These are phyloP conservation scores for Saturnispora serradocipensis DNA, from an alignment of 805 yeast species.

Conservation along the genomic window DNA sequence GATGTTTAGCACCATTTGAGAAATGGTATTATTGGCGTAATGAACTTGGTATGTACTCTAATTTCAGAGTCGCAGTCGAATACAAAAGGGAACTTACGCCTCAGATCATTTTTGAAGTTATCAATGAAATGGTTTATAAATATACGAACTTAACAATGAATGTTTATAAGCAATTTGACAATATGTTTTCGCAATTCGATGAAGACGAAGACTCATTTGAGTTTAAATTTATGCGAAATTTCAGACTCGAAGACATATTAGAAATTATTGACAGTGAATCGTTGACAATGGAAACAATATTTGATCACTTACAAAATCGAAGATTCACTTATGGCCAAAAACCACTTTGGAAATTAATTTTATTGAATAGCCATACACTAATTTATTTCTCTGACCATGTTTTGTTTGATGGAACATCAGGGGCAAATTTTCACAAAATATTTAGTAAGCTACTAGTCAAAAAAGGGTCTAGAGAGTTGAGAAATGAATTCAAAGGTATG, in stretches of 20 bases:
- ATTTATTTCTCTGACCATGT: conserved; percentile 25
- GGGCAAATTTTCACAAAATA: conserved; percentile 25
- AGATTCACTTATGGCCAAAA: conserved; percentile 8
- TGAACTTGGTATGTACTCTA: conserved; percentile 11
- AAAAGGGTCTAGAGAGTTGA: neutral
- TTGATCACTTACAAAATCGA: conserved; percentile 7
- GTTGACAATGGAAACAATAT: neutral
- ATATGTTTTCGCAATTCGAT: neutral
- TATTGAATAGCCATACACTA: conserved; percentile 11
- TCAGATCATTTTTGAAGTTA: conserved; percentile 6
- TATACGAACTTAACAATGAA: conserved; percentile 16
- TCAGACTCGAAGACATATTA: conserved; percentile 11
- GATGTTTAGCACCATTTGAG: conserved; percentile 11
- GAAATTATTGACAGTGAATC: conserved; percentile 5
- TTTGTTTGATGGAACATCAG: conserved; percentile 30
- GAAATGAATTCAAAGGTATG: neutral
- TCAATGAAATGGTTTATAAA: conserved; percentile 9
- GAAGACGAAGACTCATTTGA: conserved; percentile 1
- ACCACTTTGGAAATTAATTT: conserved; percentile 17
- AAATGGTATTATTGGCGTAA: conserved; percentile 13
- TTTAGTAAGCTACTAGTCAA: conserved; percentile 9
- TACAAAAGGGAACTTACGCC: conserved; percentile 4
- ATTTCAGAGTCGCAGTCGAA: conserved; percentile 10
- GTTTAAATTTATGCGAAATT: conserved; percentile 6
- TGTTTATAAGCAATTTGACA: conserved; percentile 2